Evolutionary conservation across 2,329 filamentous ascomycete species (phyloP).

Genomic region (Ophiosphaerella herpotricha): DNA sequence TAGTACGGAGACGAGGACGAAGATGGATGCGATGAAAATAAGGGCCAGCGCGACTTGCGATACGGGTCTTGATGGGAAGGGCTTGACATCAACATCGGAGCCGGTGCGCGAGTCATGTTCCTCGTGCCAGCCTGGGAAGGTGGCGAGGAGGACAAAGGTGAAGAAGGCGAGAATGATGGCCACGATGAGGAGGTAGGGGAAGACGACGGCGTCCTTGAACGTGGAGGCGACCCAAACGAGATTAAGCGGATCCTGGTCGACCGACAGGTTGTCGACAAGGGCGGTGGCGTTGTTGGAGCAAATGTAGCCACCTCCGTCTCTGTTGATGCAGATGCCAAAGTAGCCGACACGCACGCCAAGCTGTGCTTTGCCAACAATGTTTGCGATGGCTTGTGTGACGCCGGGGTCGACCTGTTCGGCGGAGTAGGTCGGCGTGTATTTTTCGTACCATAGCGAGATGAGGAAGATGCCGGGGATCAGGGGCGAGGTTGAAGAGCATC

Average conservation of each 20-base stretch:
- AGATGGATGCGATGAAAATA: constrained; percentile 74
- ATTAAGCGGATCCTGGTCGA: constrained; percentile 95
- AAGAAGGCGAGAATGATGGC: constrained; percentile 97
- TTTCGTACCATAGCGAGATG: constrained; percentile 94
- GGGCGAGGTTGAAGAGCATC: constrained; percentile 95
- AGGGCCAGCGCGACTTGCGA: constrained; percentile 92
- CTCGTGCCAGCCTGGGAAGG: constrained; percentile 97
- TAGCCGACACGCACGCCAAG: constrained; percentile 94
- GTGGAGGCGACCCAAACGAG: constrained; percentile 95
- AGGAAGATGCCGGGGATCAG: constrained; percentile 96
- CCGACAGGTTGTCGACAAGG: constrained; percentile 82
- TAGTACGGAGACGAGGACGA: constrained; percentile 69
- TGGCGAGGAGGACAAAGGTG: constrained; percentile 91
- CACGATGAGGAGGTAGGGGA: constrained; percentile 97
- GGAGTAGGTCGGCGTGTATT: constrained; percentile 79
- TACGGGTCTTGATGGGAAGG: constrained; percentile 88
- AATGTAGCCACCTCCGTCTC: constrained; percentile 86
- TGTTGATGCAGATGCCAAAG: constrained; percentile 96
- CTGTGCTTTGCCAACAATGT: constrained; percentile 83
- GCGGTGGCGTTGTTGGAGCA: constrained; percentile 97
- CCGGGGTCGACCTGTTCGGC: constrained; percentile 90
- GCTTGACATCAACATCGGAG: constrained; percentile 87
- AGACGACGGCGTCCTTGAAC: constrained; percentile 98
- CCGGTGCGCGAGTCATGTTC: constrained; percentile 76
- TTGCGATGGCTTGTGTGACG: constrained; percentile 80